phyloP scores from a whole-genome alignment of 352 stramenopile genomes.

The Phytophthora sojae region DNA sequence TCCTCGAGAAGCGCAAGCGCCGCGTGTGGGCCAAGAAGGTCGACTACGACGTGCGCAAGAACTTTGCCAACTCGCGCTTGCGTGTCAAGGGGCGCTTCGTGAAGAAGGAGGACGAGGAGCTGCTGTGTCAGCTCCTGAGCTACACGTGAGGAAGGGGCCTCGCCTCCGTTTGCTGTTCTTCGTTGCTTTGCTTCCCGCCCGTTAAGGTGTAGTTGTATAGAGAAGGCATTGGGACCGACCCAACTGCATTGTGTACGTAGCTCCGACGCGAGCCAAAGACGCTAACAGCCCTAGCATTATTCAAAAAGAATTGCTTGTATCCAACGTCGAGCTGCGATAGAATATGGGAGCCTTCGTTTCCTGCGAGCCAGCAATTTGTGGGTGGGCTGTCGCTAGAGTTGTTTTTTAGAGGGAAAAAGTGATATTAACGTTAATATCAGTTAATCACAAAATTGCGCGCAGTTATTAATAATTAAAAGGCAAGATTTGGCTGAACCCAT shows the following conservation, averaged over 20 bases:
- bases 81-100: constrained; percentile 98
- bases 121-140: constrained; percentile 86
- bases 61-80: constrained; percentile 98
- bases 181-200: constrained; percentile 38
- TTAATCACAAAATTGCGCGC: too few species aligned
- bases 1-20: constrained; percentile 93
- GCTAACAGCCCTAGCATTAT: constrained; percentile 34
- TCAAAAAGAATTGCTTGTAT: constrained; percentile 18
- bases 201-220: constrained; percentile 53
- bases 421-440: too few species aligned
- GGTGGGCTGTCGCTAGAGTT: neutral
- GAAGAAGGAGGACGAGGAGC: constrained; percentile 98
- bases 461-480: too few species aligned
- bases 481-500: too few species aligned
- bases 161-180: constrained; percentile 30
- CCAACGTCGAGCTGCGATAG: neutral
- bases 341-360: neutral
- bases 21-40: constrained; percentile 98
- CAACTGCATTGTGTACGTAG: constrained; percentile 44
- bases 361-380: neutral
- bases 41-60: constrained; percentile 99
- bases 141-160: constrained; percentile 62
- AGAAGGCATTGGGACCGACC: constrained; percentile 41
- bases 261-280: constrained; percentile 4
- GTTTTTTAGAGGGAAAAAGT: too few species aligned